These are phyloP conservation scores for Geosmithia morbida DNA, from an alignment of 2,329 filamentous ascomycete genomes.

Conservation along the genomic window DNA sequence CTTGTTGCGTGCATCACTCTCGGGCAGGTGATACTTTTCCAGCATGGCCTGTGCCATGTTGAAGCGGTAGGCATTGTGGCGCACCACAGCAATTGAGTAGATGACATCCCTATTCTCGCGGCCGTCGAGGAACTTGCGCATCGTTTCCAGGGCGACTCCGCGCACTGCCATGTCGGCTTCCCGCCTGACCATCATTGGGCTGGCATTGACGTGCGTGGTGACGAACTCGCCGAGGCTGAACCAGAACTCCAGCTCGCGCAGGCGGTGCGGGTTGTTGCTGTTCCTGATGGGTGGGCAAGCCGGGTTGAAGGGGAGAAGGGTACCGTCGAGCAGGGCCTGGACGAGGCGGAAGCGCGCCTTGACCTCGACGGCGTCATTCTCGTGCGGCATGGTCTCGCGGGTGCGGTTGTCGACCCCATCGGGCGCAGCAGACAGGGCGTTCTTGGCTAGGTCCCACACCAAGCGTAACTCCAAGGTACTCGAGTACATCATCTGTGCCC, in stretches of 20 bases:
- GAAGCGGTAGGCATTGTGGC: conserved; percentile 45
- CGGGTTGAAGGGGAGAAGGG: conserved; percentile 44
- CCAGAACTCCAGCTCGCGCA: conserved; percentile 70
- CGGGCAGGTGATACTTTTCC: conserved; percentile 47
- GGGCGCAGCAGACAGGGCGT: conserved; percentile 23
- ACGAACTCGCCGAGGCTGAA: conserved; percentile 55
- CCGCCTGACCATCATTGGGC: too few relatives aligned
- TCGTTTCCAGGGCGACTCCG: conserved; percentile 48
- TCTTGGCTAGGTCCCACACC: conserved; percentile 43
- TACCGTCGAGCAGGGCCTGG: conserved; percentile 62
- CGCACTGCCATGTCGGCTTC: conserved; percentile 31
- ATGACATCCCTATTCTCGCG: conserved; percentile 82
- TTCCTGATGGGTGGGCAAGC: conserved; percentile 34
- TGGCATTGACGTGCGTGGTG: conserved; percentile 19
- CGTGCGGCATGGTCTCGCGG: conserved; percentile 24
- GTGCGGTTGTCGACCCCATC: conserved; percentile 18
- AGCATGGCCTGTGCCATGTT: background rate
- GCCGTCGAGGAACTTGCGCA: conserved; percentile 60
- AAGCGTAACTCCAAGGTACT: conserved; percentile 40
- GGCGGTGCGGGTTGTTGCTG: conserved; percentile 30
- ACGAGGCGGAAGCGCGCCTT: conserved; percentile 60
- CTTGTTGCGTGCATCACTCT: conserved; percentile 51
- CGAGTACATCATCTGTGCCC: conserved; percentile 36
- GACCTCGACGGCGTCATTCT: conserved; percentile 48
- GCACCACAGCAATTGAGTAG: conserved; percentile 73